These are phyloP conservation scores for Penicillium diatomitis DNA, from an alignment of 495 filamentous ascomycete genomes.

Conservation along the genomic window DNA sequence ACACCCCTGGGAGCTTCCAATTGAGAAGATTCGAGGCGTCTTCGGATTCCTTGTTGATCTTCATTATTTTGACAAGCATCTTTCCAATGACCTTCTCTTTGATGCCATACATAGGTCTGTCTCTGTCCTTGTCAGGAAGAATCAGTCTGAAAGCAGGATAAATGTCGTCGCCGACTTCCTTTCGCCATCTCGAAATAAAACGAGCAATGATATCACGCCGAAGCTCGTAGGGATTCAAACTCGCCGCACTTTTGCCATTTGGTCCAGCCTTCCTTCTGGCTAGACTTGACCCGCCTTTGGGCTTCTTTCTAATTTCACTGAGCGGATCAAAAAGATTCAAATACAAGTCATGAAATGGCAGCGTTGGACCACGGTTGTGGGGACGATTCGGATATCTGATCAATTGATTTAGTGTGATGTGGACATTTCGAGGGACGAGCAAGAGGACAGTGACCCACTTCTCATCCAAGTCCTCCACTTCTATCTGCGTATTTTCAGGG, in stretches of 20 bases:
- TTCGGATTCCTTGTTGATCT: constrained; percentile 84
- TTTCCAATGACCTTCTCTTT: constrained; percentile 90
- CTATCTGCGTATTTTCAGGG: constrained; percentile 5
- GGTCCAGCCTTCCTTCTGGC: constrained; percentile 46
- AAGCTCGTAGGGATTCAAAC: constrained; percentile 68
- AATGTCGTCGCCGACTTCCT: constrained; percentile 81
- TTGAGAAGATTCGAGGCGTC: constrained; percentile 80
- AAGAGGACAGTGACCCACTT: constrained; percentile 35
- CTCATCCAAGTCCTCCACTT: constrained; percentile 50
- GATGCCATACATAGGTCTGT: constrained; percentile 86
- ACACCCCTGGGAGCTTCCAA: constrained; percentile 82
- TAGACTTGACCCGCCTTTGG: constrained; percentile 36
- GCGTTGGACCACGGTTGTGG: constrained; percentile 64
- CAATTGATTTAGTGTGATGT: neutral
- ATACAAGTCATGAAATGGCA: constrained; percentile 78
- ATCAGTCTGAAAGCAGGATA: constrained; percentile 91
- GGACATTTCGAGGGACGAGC: too few species aligned
- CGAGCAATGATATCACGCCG: constrained; percentile 78
- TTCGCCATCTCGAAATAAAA: constrained; percentile 83
- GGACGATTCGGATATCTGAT: constrained; percentile 76
- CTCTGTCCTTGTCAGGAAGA: constrained; percentile 86
- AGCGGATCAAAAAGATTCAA: constrained; percentile 76
- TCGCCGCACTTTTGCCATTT: constrained; percentile 39
- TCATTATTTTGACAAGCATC: constrained; percentile 80
- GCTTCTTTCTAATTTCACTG: constrained; percentile 72